phyloP scores from a whole-genome alignment of 1,139 yeast genomes.

The Suhomyces yuchorum region DNA sequence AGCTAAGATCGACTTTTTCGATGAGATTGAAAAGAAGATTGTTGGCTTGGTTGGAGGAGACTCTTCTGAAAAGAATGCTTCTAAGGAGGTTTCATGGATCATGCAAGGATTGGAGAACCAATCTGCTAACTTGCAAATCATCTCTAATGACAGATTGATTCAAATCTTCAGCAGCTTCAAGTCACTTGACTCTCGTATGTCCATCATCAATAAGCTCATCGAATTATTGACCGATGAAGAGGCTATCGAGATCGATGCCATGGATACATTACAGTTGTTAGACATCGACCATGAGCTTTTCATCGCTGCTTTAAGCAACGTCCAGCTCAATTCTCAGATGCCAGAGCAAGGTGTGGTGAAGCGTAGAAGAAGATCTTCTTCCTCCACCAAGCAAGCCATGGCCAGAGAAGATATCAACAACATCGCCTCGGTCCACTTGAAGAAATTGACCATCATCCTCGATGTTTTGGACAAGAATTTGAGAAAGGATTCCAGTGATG shows the following conservation, averaged over 20 bases:
- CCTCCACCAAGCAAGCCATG: conserved; percentile 72
- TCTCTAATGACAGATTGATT: conserved; percentile 57
- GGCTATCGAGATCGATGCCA: conserved; percentile 52
- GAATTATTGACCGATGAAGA: conserved; percentile 52
- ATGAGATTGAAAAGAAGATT: conserved; percentile 55
- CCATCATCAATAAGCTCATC: conserved; percentile 58
- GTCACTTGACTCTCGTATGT: conserved; percentile 56
- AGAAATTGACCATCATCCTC: conserved; percentile 73
- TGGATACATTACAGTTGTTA: conserved; percentile 52
- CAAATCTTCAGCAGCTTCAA: conserved; percentile 56
- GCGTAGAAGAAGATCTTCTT: conserved; percentile 79
- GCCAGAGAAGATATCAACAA: conserved; percentile 69
- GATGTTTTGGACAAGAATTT: conserved; percentile 69
- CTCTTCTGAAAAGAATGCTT: conserved; percentile 46
- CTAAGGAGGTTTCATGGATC: conserved; percentile 62
- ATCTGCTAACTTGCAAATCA: conserved; percentile 48
- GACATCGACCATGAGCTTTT: conserved; percentile 49
- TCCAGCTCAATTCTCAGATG: conserved; percentile 45
- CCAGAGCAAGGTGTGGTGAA: conserved; percentile 59
- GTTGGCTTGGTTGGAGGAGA: conserved; percentile 55
- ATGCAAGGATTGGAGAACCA: conserved; percentile 51
- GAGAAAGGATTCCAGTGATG: conserved; percentile 24
- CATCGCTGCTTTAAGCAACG: conserved; percentile 50
- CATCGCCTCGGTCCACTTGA: conserved; percentile 76
- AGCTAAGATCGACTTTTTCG: conserved; percentile 50